A percentile compares a stretch with the other conserved stretches of the same genome.
phyloP scores from a whole-genome alignment of 805 yeast genomes.

The Cyberlindnera americana region DNA sequence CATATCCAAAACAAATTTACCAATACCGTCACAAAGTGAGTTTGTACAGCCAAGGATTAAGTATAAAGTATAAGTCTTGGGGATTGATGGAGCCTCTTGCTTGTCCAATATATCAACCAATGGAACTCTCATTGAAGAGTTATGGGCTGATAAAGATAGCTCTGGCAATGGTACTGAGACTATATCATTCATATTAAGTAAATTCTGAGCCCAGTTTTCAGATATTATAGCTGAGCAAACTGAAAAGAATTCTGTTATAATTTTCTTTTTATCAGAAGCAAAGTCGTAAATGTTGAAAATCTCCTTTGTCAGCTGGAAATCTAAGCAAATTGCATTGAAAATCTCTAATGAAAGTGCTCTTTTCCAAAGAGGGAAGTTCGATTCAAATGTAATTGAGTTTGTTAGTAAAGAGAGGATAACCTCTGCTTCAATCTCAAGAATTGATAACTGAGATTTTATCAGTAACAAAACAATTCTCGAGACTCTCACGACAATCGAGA shows the following conservation, averaged over 20 bases:
- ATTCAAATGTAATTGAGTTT: constrained; percentile 60
- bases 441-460: constrained; percentile 49
- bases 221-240: constrained; percentile 37
- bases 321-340: constrained; percentile 54
- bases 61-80: constrained; percentile 57
- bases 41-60: constrained; percentile 53
- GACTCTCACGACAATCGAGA: constrained; percentile 70
- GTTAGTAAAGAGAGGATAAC: constrained; percentile 73
- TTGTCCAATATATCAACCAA: constrained; percentile 80
- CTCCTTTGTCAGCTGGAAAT: constrained; percentile 46
- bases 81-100: constrained; percentile 65
- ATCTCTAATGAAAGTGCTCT: constrained; percentile 71
- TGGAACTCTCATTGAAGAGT: constrained; percentile 47
- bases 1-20: constrained; percentile 44
- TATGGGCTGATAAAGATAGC: constrained; percentile 38
- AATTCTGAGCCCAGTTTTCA: constrained; percentile 27
- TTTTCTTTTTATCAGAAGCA: constrained; percentile 51
- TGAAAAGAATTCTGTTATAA: constrained; percentile 51
- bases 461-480: constrained; percentile 66
- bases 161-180: constrained; percentile 26
- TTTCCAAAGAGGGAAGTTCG: constrained; percentile 65
- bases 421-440: constrained; percentile 74
- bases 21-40: constrained; percentile 65
- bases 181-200: constrained; percentile 33
- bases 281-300: constrained; percentile 65